A percentile compares a stretch with the other conserved stretches of the same genome.
These are phyloP conservation scores for Sphaerulina vaccinii DNA, from an alignment of 2,329 filamentous ascomycete species.

Conservation along the genomic window DNA sequence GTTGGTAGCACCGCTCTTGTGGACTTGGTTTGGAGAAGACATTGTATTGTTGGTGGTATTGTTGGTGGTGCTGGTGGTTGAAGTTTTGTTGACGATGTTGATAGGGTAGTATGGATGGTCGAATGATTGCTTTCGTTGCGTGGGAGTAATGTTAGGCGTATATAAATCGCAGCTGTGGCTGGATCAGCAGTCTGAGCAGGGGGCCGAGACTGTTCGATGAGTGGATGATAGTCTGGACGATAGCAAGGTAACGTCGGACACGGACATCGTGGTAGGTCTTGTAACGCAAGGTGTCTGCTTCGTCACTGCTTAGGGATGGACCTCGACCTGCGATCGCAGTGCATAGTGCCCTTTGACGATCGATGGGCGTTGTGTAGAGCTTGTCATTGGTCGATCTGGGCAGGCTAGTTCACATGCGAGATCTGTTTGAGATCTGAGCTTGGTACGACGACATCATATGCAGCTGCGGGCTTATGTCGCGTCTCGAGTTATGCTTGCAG, in stretches of 20 bases:
- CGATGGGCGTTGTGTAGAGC: background rate
- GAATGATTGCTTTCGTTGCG: background rate
- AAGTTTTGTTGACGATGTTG: background rate
- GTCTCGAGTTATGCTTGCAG: background rate
- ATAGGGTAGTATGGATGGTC: background rate
- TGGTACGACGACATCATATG: conserved; percentile 1
- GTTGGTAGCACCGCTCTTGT: conserved; percentile 13
- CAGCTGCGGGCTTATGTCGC: background rate
- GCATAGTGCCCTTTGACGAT: background rate
- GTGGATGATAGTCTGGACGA: background rate
- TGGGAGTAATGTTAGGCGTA: background rate
- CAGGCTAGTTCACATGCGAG: background rate
- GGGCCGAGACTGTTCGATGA: background rate
- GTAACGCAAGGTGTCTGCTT: background rate
- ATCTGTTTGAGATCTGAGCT: background rate
- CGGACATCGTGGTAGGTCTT: background rate
- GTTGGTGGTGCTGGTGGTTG: background rate
- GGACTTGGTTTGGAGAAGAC: conserved; percentile 17
- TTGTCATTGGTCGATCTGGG: background rate
- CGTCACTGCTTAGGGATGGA: background rate
- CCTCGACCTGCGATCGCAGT: background rate
- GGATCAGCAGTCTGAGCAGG: background rate
- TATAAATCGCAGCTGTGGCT: background rate
- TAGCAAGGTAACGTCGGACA: background rate
- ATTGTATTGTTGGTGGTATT: background rate